phyloP scores from a whole-genome alignment of 169 alveolate genomes.

The Plasmodium chabaudi region DNA sequence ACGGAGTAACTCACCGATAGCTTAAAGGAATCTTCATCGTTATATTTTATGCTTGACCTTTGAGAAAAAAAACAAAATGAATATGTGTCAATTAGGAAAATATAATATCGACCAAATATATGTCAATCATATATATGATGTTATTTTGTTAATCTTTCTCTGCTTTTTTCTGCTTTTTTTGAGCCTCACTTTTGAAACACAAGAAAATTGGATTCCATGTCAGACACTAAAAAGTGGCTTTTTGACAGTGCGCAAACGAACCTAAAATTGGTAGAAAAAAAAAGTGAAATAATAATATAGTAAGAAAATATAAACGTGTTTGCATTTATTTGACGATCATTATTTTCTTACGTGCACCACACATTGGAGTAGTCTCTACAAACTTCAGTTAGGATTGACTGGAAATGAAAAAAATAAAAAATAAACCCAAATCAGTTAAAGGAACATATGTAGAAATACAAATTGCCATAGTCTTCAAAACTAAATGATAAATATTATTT shows the following conservation, averaged over 20 bases:
- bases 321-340: not conserved
- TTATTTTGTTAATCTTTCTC: not conserved
- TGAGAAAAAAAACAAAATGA: not conserved
- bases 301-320: not conserved
- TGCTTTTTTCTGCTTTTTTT: constrained; percentile 4
- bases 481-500: not conserved
- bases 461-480: not conserved
- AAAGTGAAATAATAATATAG: not conserved
- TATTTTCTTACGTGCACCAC: constrained; percentile 69
- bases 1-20: constrained; percentile 21
- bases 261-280: not conserved
- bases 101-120: not conserved
- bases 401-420: not conserved
- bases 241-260: constrained; percentile 66
- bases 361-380: constrained; percentile 64
- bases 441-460: not conserved
- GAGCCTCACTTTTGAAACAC: constrained; percentile 25
- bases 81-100: not conserved
- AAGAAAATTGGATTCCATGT: constrained; percentile 51
- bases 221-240: constrained; percentile 40
- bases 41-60: constrained; percentile 36
- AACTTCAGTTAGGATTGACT: constrained; percentile 51
- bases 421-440: not conserved
- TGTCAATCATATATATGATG: not conserved
- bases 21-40: constrained; percentile 65